These are phyloP conservation scores for Pachysolen tannophilus DNA, from an alignment of 805 yeast genomes.

Conservation along the genomic window DNA sequence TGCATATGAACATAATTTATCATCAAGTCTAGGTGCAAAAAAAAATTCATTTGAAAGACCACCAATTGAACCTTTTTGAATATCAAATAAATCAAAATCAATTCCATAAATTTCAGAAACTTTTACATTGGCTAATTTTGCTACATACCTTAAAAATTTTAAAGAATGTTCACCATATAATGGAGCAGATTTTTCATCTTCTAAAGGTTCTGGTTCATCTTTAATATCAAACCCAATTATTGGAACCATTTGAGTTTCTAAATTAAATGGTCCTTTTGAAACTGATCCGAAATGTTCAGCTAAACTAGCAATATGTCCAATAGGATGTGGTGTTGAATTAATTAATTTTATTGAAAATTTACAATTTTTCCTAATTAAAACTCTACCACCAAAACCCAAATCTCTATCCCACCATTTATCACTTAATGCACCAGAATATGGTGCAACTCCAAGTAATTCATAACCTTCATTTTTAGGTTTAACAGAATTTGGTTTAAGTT, in stretches of 20 bases:
- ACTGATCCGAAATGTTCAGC: constrained; percentile 83
- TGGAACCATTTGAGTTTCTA: constrained; percentile 75
- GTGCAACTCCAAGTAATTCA: constrained; percentile 74
- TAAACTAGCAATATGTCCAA: constrained; percentile 75
- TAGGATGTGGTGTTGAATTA: constrained; percentile 57
- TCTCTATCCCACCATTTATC: constrained; percentile 79
- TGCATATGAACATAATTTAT: constrained; percentile 71
- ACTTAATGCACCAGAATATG: constrained; percentile 66
- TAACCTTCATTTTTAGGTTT: constrained; percentile 61
- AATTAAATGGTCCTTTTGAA: constrained; percentile 61
- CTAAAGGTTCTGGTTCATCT: constrained; percentile 39
- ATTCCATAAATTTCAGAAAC: constrained; percentile 58
- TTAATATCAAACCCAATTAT: constrained; percentile 52
- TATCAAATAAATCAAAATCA: constrained; percentile 75
- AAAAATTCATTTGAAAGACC: constrained; percentile 73
- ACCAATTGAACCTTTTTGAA: constrained; percentile 71
- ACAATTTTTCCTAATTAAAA: constrained; percentile 29
- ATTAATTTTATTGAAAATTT: constrained; percentile 31
- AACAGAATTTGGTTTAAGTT: constrained; percentile 63
- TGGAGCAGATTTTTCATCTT: constrained; percentile 55
- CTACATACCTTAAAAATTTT: constrained; percentile 57
- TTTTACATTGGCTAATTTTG: constrained; percentile 47
- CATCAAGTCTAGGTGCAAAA: constrained; percentile 79
- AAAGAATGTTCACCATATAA: constrained; percentile 62
- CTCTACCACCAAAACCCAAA: constrained; percentile 75